Evolutionary conservation across 2,329 filamentous ascomycete genomes (phyloP), one percentile per base, ranked within the genome.

Genomic region (Colletotrichum sp.): DNA sequence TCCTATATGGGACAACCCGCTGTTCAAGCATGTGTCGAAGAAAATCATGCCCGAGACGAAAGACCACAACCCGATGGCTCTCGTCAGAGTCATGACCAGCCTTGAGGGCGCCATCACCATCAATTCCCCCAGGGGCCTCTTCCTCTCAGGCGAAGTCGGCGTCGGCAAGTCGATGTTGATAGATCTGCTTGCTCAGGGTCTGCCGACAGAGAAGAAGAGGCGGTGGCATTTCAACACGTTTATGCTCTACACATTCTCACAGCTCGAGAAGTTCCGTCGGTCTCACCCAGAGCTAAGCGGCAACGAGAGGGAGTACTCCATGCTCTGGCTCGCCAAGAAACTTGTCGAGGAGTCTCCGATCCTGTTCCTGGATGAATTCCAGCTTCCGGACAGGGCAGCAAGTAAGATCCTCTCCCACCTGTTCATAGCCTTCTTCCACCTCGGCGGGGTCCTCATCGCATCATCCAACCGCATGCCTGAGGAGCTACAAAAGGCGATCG

Each of bases 191-290:
- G 94, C 94, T 16, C 93, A 95, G 68, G 94, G 93, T 67, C 85
- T 97, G 6, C 95, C 95, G 2, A 95, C 92, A 18, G 87, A 89
- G 60, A 93, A 92, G 80, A 96, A 96, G 86, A 88, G 90, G 79
- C 88, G 94, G 76, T 96, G 93, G 92, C 95, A 96, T 81, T 97
- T 96, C 85, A 95, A 95, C 82, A 95, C 94, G 0, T 97, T 97
- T 80, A 97, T 97, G 94, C 87, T 96, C 10, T 93, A 96, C 78
- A 92, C 92, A 0, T 89, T 96, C 63, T 93, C 94, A 1, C 92
- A 93, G 67, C 87, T 97, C 1, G 95, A 96, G 79, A 86, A 89
- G 15, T 89, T 94, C 60, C 88, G 95, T 79, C 87, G 86, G 73
- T 79, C 82, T 6, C 80, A 81, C 2, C 78, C 79, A 3, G 73